These are phyloP conservation scores for Alternaria consortialis DNA, from an alignment of 2,329 filamentous ascomycete species.

Conservation along the genomic window DNA sequence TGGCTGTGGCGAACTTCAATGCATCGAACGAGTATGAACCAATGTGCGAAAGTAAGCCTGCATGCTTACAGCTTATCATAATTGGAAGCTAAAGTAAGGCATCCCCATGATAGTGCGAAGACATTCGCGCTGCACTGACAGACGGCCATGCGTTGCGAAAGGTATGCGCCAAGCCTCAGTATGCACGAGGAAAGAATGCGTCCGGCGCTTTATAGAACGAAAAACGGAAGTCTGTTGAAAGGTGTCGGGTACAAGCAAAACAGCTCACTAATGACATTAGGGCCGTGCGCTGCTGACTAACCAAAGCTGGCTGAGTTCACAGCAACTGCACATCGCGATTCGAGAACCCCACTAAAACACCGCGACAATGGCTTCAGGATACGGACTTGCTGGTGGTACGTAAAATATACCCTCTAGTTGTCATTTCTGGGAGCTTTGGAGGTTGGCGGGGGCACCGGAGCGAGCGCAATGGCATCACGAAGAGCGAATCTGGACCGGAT, in stretches of 20 bases:
- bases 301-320: constrained; percentile 21
- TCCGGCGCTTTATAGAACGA: neutral
- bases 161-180: too few species aligned
- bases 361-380: constrained; percentile 78
- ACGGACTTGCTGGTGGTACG: constrained; percentile 81
- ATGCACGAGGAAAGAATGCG: neutral
- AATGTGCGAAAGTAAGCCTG: neutral
- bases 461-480: constrained; percentile 32
- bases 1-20: neutral
- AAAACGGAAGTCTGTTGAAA: too few species aligned
- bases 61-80: neutral
- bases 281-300: constrained; percentile 19
- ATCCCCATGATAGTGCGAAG: neutral
- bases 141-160: too few species aligned
- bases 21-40: neutral
- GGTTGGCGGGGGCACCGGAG: constrained; percentile 14
- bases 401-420: constrained; percentile 25
- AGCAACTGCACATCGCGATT: constrained; percentile 10
- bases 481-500: constrained; percentile 16
- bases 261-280: too few species aligned
- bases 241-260: neutral
- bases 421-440: constrained; percentile 10
- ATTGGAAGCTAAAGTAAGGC: neutral
- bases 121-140: neutral
- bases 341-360: constrained; percentile 41